Percentiles rank a stretch among this genome's conserved stretches.
These are phyloP conservation scores for Tricholoma furcatifolium DNA, from an alignment of 768 basidiomycete species.

Conservation along the genomic window DNA sequence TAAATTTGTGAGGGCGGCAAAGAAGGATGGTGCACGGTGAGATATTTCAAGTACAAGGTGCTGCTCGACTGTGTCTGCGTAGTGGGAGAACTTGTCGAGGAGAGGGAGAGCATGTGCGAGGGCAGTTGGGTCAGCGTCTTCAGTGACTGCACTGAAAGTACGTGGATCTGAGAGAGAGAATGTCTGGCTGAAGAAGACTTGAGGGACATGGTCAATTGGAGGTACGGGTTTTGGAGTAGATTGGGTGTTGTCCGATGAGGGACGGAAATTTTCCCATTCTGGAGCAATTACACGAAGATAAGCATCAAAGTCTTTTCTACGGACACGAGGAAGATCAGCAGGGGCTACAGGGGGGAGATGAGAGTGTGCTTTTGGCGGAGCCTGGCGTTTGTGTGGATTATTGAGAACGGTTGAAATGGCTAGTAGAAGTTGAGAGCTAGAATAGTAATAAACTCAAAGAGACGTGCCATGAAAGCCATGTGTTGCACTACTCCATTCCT, in stretches of 20 bases:
- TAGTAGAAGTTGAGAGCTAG: conserved; percentile 27
- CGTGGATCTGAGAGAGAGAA: conserved; percentile 84
- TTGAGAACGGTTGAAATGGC: conserved; percentile 94
- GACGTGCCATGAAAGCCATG: conserved; percentile 87
- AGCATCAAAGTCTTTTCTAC: conserved; percentile 79
- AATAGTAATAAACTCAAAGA: neutral
- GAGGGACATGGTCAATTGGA: conserved; percentile 72
- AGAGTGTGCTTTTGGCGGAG: conserved; percentile 87
- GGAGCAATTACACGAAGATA: conserved; percentile 71
- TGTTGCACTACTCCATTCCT: conserved; percentile 77
- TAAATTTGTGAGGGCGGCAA: conserved; percentile 91
- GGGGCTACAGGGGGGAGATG: conserved; percentile 68
- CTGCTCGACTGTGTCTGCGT: conserved; percentile 91
- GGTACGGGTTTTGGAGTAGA: conserved; percentile 47
- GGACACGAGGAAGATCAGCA: conserved; percentile 77
- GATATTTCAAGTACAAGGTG: conserved; percentile 94
- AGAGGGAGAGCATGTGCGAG: conserved; percentile 70
- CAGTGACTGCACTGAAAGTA: conserved; percentile 77
- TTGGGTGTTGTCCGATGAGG: conserved; percentile 33
- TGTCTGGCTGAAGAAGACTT: conserved; percentile 71
- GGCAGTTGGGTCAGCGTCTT: conserved; percentile 52
- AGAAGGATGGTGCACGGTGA: conserved; percentile 89
- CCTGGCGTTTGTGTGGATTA: conserved; percentile 80
- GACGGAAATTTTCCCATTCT: conserved; percentile 78
- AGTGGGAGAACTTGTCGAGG: conserved; percentile 87